Conservation (phyloP, 2,329 filamentous ascomycete species). For the Alternaria incomplexa region DNA sequence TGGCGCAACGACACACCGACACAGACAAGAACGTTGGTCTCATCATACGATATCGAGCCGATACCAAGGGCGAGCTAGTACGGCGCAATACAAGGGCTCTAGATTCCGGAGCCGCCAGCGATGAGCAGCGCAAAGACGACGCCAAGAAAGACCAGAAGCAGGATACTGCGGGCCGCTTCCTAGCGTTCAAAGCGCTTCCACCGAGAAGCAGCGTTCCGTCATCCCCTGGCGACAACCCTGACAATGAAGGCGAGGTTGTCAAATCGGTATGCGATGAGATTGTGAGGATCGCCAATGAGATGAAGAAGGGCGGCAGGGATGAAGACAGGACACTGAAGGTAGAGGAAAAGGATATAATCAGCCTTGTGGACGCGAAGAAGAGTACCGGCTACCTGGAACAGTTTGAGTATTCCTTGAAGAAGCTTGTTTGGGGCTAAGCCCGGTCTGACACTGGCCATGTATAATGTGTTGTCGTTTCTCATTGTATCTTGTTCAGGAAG, state of each 20-base stretch:
- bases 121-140: slow-evolving; percentile 14
- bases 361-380: slow-evolving; percentile 80
- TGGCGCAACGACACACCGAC: slow-evolving; percentile 78
- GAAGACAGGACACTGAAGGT: slow-evolving; percentile 48
- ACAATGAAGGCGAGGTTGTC: slow-evolving; percentile 62
- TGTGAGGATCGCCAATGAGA: slow-evolving; percentile 66
- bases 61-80: slow-evolving; percentile 71
- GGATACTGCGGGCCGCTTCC: slow-evolving; percentile 42
- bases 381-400: slow-evolving; percentile 87
- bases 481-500: background rate
- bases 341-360: slow-evolving; percentile 76
- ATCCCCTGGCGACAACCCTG: slow-evolving; percentile 29
- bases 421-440: slow-evolving; percentile 76
- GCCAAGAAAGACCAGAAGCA: slow-evolving; percentile 25
- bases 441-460: background rate
- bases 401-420: slow-evolving; percentile 88
- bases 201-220: slow-evolving; percentile 51
- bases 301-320: slow-evolving; percentile 52
- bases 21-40: slow-evolving; percentile 83
- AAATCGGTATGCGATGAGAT: slow-evolving; percentile 77
- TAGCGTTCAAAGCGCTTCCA: slow-evolving; percentile 65
- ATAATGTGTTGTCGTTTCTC: background rate
- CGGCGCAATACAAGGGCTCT: slow-evolving; percentile 87
- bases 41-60: slow-evolving; percentile 76
- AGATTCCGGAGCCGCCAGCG: slow-evolving; percentile 51